phyloP scores from a whole-genome alignment of 2,329 filamentous ascomycete species.

The Diaporthe citri region DNA sequence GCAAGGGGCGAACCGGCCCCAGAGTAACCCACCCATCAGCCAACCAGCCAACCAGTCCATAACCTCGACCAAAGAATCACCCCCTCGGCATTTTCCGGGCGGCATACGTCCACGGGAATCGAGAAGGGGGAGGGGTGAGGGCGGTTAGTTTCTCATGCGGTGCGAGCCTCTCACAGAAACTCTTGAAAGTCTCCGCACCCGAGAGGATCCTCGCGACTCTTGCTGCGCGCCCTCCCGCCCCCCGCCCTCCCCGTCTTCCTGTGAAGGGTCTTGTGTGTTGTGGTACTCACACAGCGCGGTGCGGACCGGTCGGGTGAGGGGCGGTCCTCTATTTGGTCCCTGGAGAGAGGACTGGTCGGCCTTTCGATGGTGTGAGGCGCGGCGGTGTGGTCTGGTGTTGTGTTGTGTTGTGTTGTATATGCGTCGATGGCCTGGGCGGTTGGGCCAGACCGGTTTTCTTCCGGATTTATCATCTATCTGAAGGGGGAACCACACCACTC shows the following conservation, averaged over 20 bases:
- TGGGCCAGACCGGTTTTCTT: background rate
- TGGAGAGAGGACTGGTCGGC: background rate
- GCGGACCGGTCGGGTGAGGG: background rate
- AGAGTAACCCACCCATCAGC: background rate
- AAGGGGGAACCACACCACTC: background rate
- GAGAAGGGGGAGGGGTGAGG: background rate
- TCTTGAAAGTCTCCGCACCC: background rate
- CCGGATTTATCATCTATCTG: background rate
- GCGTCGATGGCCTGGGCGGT: background rate
- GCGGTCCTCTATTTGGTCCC: background rate
- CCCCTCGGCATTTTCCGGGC: conserved; percentile 2
- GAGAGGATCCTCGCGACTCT: background rate
- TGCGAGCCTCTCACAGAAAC: conserved; percentile 17
- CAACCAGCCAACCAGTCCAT: background rate
- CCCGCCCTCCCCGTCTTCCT: background rate
- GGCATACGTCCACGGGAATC: background rate
- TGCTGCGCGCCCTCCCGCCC: background rate
- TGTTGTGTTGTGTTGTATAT: background rate
- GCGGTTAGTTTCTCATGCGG: background rate
- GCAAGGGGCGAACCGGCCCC: background rate
- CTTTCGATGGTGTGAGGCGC: background rate
- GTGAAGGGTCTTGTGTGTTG: background rate
- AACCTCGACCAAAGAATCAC: background rate
- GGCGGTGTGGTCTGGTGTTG: background rate
- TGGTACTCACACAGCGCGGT: background rate